Evolutionary conservation across 495 filamentous ascomycete genomes (phyloP).

Genomic region (Lasiosphaeria hispida): DNA sequence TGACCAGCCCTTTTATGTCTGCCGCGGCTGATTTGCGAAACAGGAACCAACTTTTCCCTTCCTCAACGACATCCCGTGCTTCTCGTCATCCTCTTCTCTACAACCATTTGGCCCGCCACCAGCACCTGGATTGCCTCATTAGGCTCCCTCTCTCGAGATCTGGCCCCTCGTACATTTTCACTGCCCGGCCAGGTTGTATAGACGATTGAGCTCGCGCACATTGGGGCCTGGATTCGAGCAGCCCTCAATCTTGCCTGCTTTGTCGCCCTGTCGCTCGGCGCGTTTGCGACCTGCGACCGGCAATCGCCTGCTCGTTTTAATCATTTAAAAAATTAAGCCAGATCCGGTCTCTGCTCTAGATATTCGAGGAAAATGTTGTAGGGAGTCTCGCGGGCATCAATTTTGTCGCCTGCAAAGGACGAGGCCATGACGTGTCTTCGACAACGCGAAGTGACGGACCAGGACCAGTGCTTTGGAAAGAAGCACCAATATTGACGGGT

Average conservation of each 20-base stretch:
- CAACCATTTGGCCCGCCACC: not conserved
- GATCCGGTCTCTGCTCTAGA: slow-evolving; percentile 19
- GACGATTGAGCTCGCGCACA: slow-evolving; percentile 14
- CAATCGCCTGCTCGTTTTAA: slow-evolving; percentile 18
- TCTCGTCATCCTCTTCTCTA: slow-evolving; percentile 2
- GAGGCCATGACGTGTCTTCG: slow-evolving; percentile 27
- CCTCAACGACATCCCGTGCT: slow-evolving; percentile 21
- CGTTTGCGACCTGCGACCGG: slow-evolving; percentile 2
- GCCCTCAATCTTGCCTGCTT: slow-evolving; percentile 11
- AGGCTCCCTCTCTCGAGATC: slow-evolving; percentile 1
- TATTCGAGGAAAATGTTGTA: slow-evolving; percentile 29
- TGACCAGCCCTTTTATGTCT: slow-evolving; percentile 26
- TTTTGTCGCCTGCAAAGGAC: slow-evolving; percentile 18
- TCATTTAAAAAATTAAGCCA: slow-evolving; percentile 21
- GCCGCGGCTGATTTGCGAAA: slow-evolving; percentile 46
- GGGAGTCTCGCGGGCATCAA: slow-evolving; percentile 17
- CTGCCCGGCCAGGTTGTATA: slow-evolving; percentile 20
- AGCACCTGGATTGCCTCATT: slow-evolving; percentile 12
- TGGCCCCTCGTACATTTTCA: slow-evolving; percentile 4
- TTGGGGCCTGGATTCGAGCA: slow-evolving; percentile 13
- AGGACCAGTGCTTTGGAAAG: slow-evolving; percentile 16
- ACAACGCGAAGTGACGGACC: slow-evolving; percentile 20
- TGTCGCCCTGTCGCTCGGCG: slow-evolving; percentile 4
- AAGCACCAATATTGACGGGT: slow-evolving; percentile 25
- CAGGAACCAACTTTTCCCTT: slow-evolving; percentile 31